A percentile compares a stretch with the other conserved stretches of the same genome.
These are phyloP conservation scores for Capsicum pubescens DNA, from an alignment of 257 asterid species.

Conservation along the genomic window DNA sequence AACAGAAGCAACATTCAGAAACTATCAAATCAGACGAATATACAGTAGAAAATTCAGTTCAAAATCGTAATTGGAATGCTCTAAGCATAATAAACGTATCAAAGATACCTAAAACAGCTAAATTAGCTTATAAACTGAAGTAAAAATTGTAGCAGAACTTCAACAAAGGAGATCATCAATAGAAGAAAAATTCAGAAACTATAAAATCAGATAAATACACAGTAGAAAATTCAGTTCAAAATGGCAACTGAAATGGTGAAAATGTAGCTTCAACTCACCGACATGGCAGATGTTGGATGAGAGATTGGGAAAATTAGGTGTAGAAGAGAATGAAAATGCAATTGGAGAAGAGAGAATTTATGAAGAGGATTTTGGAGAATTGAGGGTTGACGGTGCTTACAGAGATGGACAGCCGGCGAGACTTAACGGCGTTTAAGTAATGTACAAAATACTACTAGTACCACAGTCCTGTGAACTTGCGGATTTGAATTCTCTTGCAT, in stretches of 20 bases:
- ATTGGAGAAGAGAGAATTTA: constrained; percentile 26
- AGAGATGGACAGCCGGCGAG: constrained; percentile 35
- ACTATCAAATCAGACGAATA: constrained; percentile 3
- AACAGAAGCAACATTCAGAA: background rate
- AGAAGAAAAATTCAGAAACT: background rate
- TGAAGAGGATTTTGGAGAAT: constrained; percentile 34
- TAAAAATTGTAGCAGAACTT: background rate
- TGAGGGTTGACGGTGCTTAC: background rate
- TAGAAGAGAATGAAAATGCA: constrained; percentile 20
- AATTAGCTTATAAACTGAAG: background rate
- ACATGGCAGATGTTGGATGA: constrained; percentile 43
- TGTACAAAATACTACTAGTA: background rate
- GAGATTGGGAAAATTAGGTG: background rate
- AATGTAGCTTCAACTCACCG: constrained; percentile 50
- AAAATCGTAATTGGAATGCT: too few species aligned
- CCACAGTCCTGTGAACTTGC: background rate
- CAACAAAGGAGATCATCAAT: background rate
- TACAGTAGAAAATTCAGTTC: background rate
- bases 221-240: background rate
- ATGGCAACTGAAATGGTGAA: background rate
- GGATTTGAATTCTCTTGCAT: background rate
- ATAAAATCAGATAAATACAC: background rate
- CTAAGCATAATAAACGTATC: background rate
- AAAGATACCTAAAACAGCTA: background rate
- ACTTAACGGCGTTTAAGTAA: constrained; percentile 43